Evolutionary conservation across 2,329 filamentous ascomycete species (phyloP).

Genomic region (Nothopassalora personata): DNA sequence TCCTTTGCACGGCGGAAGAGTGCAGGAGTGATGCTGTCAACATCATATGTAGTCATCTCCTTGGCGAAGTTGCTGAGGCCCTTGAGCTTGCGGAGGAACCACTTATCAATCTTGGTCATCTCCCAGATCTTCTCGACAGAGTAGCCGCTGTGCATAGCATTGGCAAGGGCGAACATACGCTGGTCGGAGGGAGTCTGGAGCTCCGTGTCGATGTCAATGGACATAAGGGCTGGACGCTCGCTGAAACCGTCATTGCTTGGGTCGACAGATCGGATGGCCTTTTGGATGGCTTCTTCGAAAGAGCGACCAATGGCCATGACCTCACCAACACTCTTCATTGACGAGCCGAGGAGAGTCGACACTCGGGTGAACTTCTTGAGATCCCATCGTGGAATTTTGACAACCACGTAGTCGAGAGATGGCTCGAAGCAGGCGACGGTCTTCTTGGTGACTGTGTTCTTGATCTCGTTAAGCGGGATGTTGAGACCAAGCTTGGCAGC

Average conservation of each 20-base stretch:
- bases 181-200: conserved; percentile 96
- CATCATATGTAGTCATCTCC: conserved; percentile 63
- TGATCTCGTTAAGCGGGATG: conserved; percentile 93
- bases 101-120: conserved; percentile 97
- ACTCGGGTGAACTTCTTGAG: conserved; percentile 98
- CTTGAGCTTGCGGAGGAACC: conserved; percentile 92
- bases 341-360: conserved; percentile 90
- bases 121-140: conserved; percentile 96
- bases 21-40: conserved; percentile 58
- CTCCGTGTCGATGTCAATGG: conserved; percentile 91
- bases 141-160: conserved; percentile 93
- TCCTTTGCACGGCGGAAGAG: conserved; percentile 82
- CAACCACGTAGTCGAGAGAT: conserved; percentile 94
- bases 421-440: conserved; percentile 98
- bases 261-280: conserved; percentile 92
- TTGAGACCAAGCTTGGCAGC: conserved; percentile 93
- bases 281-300: conserved; percentile 97
- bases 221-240: conserved; percentile 84
- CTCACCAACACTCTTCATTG: conserved; percentile 99
- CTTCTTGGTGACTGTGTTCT: conserved; percentile 89
- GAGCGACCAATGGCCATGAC: conserved; percentile 97
- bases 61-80: conserved; percentile 84
- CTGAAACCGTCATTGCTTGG: conserved; percentile 94
- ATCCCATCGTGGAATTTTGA: conserved; percentile 99
- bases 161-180: conserved; percentile 93